These are phyloP conservation scores for Lepraria neglecta DNA, from an alignment of 495 filamentous ascomycete species.

Conservation along the genomic window DNA sequence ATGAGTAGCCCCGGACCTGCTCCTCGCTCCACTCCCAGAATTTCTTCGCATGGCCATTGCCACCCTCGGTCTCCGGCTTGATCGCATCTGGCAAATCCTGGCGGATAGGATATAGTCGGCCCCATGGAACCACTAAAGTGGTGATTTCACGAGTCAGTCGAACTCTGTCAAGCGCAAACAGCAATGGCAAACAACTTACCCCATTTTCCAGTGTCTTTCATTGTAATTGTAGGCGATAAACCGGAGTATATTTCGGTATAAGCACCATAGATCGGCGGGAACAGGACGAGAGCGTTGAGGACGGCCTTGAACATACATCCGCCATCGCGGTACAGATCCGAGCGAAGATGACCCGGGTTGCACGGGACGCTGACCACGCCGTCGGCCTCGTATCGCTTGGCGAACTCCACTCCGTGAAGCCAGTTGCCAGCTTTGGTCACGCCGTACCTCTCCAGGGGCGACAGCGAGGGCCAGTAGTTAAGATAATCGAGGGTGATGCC, in stretches of 20 bases:
- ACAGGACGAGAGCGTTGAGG: slow-evolving; percentile 3
- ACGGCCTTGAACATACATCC: not conserved
- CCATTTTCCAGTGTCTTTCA: not conserved
- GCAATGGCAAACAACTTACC: not conserved
- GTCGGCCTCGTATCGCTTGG: slow-evolving; percentile 18
- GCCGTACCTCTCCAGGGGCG: slow-evolving; percentile 31
- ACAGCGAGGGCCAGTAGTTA: slow-evolving; percentile 25
- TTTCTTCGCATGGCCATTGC: slow-evolving; percentile 35
- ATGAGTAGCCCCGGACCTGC: slow-evolving; percentile 28
- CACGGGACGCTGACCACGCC: slow-evolving; percentile 24
- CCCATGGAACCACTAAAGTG: slow-evolving; percentile 13
- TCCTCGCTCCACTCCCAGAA: slow-evolving; percentile 43
- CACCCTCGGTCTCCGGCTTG: slow-evolving; percentile 35
- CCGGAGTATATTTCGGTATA: slow-evolving; percentile 26
- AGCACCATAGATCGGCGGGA: slow-evolving; percentile 22
- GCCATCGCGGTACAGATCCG: slow-evolving; percentile 22
- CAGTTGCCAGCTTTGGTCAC: slow-evolving; percentile 40
- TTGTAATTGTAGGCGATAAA: slow-evolving; percentile 7
- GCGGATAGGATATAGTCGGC: slow-evolving; percentile 3
- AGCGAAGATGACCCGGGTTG: slow-evolving; percentile 24
- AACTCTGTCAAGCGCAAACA: not conserved
- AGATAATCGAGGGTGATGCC: slow-evolving; percentile 35
- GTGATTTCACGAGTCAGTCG: not conserved
- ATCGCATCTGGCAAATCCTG: slow-evolving; percentile 33
- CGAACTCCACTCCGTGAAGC: slow-evolving; percentile 35